Evolutionary conservation across 2,329 filamentous ascomycete species (phyloP).

Genomic region (Penicillium frequentans): DNA sequence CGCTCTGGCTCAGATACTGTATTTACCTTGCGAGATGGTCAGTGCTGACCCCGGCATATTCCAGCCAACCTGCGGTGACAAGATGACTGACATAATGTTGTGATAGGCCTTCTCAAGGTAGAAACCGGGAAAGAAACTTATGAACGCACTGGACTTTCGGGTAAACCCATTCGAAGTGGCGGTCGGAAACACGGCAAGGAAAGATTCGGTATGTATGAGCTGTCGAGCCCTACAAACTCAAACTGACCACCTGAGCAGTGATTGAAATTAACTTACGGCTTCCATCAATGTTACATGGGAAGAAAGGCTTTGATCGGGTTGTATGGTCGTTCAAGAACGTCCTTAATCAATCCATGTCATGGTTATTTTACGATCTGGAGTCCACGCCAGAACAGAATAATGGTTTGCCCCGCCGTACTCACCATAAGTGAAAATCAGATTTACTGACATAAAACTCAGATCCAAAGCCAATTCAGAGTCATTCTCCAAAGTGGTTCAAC

Average conservation of each 20-base stretch:
- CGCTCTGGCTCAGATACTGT: constrained; percentile 68
- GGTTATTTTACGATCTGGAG: constrained; percentile 72
- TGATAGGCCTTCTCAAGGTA: constrained; percentile 67
- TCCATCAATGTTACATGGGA: constrained; percentile 77
- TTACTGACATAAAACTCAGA: constrained; percentile 18
- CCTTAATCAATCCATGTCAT: constrained; percentile 65
- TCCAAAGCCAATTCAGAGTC: constrained; percentile 34
- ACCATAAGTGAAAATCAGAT: not conserved
- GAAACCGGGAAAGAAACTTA: constrained; percentile 79
- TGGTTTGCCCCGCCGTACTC: constrained; percentile 41
- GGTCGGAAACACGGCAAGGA: constrained; percentile 66
- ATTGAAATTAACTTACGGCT: constrained; percentile 74
- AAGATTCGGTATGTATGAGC: constrained; percentile 65
- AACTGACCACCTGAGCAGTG: constrained; percentile 49
- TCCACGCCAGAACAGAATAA: constrained; percentile 29
- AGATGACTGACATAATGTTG: not conserved
- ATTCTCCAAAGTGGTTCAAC: constrained; percentile 39
- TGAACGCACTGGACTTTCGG: constrained; percentile 77
- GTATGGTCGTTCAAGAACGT: constrained; percentile 78
- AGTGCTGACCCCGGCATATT: constrained; percentile 7
- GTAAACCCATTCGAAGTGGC: constrained; percentile 61
- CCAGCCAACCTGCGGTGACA: not conserved
- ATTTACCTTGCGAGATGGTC: constrained; percentile 70
- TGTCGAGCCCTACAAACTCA: not conserved
- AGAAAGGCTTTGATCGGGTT: constrained; percentile 77